A percentile compares a stretch with the other conserved stretches of the same genome.
phyloP scores from a whole-genome alignment of 352 stramenopile species.

The Lagenidium giganteum region DNA sequence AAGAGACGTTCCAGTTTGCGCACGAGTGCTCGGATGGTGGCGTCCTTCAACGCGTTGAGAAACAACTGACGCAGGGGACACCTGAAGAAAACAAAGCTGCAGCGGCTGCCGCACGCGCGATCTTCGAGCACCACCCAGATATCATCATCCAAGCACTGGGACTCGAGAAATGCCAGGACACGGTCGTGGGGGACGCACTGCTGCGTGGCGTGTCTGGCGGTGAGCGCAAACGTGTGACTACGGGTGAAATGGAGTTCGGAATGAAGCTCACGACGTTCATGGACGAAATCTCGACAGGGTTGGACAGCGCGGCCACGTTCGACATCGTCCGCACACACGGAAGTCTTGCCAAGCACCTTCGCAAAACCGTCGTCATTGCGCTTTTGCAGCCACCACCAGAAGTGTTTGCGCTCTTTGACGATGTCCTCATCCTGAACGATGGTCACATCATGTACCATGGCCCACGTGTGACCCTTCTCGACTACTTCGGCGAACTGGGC shows the following conservation, averaged over 20 bases:
- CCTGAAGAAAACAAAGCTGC: constrained; percentile 37
- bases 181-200: constrained; percentile 52
- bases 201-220: constrained; percentile 59
- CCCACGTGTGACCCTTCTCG: constrained; percentile 39
- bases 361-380: constrained; percentile 62
- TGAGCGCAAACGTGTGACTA: constrained; percentile 67
- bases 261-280: constrained; percentile 71
- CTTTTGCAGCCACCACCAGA: constrained; percentile 90
- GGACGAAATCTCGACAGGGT: constrained; percentile 69
- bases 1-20: constrained; percentile 51
- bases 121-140: constrained; percentile 47
- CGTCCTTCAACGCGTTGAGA: constrained; percentile 17
- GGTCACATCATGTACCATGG: constrained; percentile 87
- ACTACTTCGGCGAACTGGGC: constrained; percentile 81
- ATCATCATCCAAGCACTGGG: constrained; percentile 47
- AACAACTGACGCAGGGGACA: constrained; percentile 30
- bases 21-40: constrained; percentile 40
- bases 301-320: constrained; percentile 47
- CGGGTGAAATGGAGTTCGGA: constrained; percentile 70
- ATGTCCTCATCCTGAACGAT: constrained; percentile 89
- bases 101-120: constrained; percentile 21
- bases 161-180: constrained; percentile 49
- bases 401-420: constrained; percentile 91
- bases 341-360: constrained; percentile 34
- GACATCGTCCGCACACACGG: constrained; percentile 47